These are phyloP conservation scores for Salicornia ramosissima DNA, from an alignment of 148 eudicot genomes.

Conservation along the genomic window DNA sequence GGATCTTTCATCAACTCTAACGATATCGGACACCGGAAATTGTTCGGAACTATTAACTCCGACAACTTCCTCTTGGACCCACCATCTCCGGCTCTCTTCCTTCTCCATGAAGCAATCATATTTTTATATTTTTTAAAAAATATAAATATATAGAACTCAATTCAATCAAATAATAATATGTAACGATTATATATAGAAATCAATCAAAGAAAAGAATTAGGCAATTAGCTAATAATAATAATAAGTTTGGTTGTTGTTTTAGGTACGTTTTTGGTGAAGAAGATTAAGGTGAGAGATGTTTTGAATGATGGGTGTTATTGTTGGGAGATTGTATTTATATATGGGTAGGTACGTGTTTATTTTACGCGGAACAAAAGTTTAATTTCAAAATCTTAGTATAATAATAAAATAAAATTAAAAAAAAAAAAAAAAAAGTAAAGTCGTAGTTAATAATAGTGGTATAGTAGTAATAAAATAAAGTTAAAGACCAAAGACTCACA, in stretches of 20 bases:
- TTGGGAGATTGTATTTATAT: slow-evolving; percentile 17
- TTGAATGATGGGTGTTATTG: slow-evolving; percentile 3
- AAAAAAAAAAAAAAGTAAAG: neutral
- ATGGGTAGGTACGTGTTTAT: neutral
- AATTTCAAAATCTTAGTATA: neutral
- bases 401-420: too few species aligned
- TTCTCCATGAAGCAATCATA: slow-evolving; percentile 55
- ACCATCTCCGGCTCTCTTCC: slow-evolving; percentile 24
- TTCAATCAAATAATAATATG: too few species aligned
- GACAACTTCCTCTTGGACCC: neutral
- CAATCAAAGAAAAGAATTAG: neutral
- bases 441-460: too few species aligned
- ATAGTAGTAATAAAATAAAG: neutral
- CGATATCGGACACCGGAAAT: slow-evolving; percentile 77
- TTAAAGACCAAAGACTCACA: slow-evolving; percentile 5
- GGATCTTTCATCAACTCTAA: slow-evolving; percentile 93
- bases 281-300: neutral
- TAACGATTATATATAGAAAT: neutral
- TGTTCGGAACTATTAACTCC: slow-evolving; percentile 52
- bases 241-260: neutral
- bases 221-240: neutral
- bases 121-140: neutral
- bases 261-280: slow-evolving; percentile 17
- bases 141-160: neutral
- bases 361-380: slow-evolving; percentile 20